These are phyloP conservation scores for Yamadazyma conglobata DNA, from an alignment of 1,139 yeast species.

Conservation along the genomic window DNA sequence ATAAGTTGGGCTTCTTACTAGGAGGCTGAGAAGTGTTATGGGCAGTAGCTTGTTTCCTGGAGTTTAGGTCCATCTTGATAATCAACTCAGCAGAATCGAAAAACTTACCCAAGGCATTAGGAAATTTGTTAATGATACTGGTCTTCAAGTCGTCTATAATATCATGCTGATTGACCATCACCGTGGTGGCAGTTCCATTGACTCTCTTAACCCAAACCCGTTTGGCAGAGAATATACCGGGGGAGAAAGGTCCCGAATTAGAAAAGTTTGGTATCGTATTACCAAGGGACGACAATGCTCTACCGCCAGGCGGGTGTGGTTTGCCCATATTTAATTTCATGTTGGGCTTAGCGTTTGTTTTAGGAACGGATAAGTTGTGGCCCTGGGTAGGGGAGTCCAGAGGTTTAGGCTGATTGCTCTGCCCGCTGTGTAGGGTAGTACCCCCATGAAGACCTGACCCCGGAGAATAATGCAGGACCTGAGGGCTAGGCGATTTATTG, in stretches of 20 bases:
- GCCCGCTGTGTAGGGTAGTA: too few relatives aligned
- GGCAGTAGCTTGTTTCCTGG: slow-evolving; percentile 12
- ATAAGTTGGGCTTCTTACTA: slow-evolving; percentile 15
- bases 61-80: slow-evolving; percentile 35
- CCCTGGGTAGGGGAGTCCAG: too few relatives aligned
- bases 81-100: slow-evolving; percentile 70
- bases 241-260: slow-evolving; percentile 17
- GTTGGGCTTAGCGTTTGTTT: slow-evolving; percentile 10
- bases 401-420: too few relatives aligned
- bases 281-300: slow-evolving; percentile 13
- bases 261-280: slow-evolving; percentile 14
- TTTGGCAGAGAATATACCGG: slow-evolving; percentile 17
- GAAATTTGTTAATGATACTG: slow-evolving; percentile 58
- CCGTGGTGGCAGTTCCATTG: slow-evolving; percentile 64
- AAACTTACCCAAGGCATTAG: slow-evolving; percentile 58
- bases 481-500: slow-evolving; percentile 12
- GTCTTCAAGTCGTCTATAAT: slow-evolving; percentile 73
- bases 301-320: slow-evolving; percentile 4
- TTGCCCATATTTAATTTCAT: slow-evolving; percentile 15
- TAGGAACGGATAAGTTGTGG: too few relatives aligned
- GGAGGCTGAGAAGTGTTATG: slow-evolving; percentile 9
- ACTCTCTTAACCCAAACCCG: slow-evolving; percentile 67
- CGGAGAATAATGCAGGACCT: slow-evolving; percentile 2
- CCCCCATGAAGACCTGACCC: too few relatives aligned
- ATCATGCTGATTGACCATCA: slow-evolving; percentile 51